Evolutionary conservation across 148 eudicot species (phyloP).

Genomic region (Nepenthes gracilis): DNA sequence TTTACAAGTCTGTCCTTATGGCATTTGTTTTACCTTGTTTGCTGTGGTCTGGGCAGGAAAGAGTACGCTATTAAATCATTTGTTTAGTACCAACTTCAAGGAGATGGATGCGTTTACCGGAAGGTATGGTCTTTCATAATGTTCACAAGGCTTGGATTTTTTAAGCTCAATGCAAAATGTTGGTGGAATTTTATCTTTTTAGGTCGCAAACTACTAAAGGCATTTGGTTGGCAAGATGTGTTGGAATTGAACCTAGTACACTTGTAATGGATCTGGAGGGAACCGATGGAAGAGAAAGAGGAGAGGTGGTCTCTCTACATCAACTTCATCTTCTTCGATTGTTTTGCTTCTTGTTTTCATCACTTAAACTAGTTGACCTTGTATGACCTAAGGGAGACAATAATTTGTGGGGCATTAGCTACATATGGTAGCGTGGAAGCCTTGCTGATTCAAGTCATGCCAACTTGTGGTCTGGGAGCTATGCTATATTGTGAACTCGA

Average conservation of each 20-base stretch:
- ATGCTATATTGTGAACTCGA: too few species aligned
- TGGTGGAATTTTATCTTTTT: constrained; percentile 8
- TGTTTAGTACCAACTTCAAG: constrained; percentile 78
- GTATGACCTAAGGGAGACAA: not conserved
- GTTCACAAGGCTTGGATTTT: not conserved
- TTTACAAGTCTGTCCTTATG: not conserved
- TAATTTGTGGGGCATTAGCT: too few species aligned
- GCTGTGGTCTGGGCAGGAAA: constrained; percentile 50
- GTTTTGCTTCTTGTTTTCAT: not conserved
- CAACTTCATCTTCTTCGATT: not conserved
- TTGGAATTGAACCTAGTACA: constrained; percentile 89
- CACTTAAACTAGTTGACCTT: not conserved
- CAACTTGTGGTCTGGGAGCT: too few species aligned
- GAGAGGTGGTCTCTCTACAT: constrained; percentile 51
- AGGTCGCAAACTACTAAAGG: constrained; percentile 99
- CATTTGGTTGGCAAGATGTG: constrained; percentile 88
- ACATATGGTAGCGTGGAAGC: too few species aligned
- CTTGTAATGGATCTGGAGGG: constrained; percentile 99
- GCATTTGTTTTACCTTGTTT: not conserved
- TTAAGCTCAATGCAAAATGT: not conserved
- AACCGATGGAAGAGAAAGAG: constrained; percentile 98
- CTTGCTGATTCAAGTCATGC: too few species aligned
- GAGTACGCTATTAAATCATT: constrained; percentile 78
- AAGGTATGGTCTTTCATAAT: constrained; percentile 28
- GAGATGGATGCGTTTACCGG: constrained; percentile 99